Evolutionary conservation across 1,139 yeast species (phyloP).

Genomic region (Blastobotrys illinoisensis): DNA sequence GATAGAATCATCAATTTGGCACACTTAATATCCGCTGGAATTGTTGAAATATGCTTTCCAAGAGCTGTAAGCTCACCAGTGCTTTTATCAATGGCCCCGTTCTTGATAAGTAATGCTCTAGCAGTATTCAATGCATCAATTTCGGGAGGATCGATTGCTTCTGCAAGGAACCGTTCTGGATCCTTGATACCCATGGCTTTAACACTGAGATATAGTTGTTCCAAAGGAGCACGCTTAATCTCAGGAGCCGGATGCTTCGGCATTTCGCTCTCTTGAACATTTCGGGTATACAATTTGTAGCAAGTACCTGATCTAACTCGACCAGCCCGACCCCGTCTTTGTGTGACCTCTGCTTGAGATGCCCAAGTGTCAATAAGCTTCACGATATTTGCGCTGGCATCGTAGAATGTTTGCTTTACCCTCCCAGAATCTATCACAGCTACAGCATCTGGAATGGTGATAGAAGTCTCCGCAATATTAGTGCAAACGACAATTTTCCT

Average conservation of each 20-base stretch:
- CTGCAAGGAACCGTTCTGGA: constrained; percentile 61
- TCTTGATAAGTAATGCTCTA: constrained; percentile 51
- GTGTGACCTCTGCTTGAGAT: constrained; percentile 85
- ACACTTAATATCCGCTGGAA: constrained; percentile 82
- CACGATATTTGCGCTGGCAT: constrained; percentile 60
- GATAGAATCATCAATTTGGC: constrained; percentile 79
- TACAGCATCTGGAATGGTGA: constrained; percentile 90
- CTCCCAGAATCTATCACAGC: constrained; percentile 87
- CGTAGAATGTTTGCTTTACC: constrained; percentile 72
- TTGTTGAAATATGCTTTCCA: constrained; percentile 72
- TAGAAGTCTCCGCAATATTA: constrained; percentile 77
- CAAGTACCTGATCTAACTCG: constrained; percentile 82
- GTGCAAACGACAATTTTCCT: constrained; percentile 88
- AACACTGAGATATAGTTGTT: constrained; percentile 73
- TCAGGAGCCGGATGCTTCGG: constrained; percentile 78
- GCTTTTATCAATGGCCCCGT: constrained; percentile 57
- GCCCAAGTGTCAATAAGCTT: constrained; percentile 78
- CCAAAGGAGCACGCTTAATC: constrained; percentile 75
- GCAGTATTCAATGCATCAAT: constrained; percentile 57
- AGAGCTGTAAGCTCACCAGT: constrained; percentile 60
- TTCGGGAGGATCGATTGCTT: constrained; percentile 81
- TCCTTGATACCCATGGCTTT: constrained; percentile 81
- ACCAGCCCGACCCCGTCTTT: constrained; percentile 98
- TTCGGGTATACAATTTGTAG: constrained; percentile 69
- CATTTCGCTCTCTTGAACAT: constrained; percentile 54